Conservation (phyloP, 768 basidiomycete species). For the Leccinum boreale region DNA sequence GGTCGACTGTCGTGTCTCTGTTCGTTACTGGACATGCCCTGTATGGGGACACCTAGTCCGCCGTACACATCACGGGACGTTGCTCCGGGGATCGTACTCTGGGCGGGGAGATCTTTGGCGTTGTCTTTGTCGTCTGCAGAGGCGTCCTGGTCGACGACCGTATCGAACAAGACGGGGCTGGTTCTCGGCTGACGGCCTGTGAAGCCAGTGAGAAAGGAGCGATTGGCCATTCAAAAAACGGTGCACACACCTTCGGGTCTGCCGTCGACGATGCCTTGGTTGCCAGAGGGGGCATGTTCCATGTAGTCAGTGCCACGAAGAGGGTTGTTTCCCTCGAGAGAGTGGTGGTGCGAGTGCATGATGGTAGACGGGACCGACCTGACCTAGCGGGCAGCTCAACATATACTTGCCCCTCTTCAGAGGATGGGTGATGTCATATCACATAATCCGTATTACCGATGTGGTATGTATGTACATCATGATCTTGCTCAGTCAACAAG, state of each 20-base stretch:
- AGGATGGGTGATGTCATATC: conserved; percentile 15
- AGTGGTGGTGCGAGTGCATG: conserved; percentile 17
- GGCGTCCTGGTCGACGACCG: conserved; percentile 32
- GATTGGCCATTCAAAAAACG: neutral
- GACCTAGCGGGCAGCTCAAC: neutral
- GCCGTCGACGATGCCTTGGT: conserved; percentile 22
- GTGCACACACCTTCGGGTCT: conserved; percentile 13
- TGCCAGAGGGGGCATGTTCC: conserved; percentile 5
- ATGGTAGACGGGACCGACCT: conserved; percentile 4
- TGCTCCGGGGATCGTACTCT: conserved; percentile 29
- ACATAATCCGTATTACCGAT: neutral
- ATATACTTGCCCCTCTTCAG: neutral
- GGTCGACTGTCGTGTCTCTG: conserved; percentile 33
- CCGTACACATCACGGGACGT: conserved; percentile 33
- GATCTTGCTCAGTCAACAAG: conserved; percentile 32
- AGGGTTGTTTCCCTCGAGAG: conserved; percentile 18
- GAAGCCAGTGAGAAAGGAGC: neutral
- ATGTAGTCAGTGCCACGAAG: conserved; percentile 15
- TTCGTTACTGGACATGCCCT: conserved; percentile 36
- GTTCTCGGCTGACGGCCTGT: conserved; percentile 15
- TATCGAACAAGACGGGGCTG: conserved; percentile 24
- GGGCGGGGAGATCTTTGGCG: conserved; percentile 9
- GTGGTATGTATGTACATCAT: neutral
- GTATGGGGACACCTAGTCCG: conserved; percentile 29
- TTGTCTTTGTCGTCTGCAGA: conserved; percentile 16